These are phyloP conservation scores for Yamagishiella unicocca DNA, from an alignment of 139 green algal genomes.

Conservation along the genomic window DNA sequence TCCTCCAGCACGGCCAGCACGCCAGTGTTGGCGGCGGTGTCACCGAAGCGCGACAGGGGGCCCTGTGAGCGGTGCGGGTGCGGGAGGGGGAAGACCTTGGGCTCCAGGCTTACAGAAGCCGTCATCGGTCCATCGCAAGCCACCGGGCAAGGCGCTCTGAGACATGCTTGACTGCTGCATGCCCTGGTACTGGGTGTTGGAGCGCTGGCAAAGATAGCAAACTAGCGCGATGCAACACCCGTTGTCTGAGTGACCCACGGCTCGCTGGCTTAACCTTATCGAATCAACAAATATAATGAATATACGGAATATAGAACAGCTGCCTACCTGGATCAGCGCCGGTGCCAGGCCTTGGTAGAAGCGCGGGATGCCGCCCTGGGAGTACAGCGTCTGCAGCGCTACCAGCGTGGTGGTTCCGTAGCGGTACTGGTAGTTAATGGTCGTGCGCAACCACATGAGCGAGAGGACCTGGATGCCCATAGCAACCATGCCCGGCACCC, in stretches of 20 bases:
- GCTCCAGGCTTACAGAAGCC: no score
- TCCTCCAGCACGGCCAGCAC: constrained; percentile 85
- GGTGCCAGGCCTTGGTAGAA: constrained; percentile 93
- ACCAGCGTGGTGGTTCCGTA: constrained; percentile 77
- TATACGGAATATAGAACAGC: no score
- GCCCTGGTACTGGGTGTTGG: no score
- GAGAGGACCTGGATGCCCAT: constrained; percentile 88
- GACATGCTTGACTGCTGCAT: no score
- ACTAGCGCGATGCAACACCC: no score
- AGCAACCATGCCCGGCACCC: constrained; percentile 84
- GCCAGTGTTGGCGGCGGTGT: constrained; percentile 95
- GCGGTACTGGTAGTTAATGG: constrained; percentile 93
- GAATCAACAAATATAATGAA: no score
- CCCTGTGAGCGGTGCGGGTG: constrained; percentile 61
- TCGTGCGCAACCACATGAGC: constrained; percentile 93
- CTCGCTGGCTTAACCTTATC: no score
- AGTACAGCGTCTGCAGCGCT: constrained; percentile 85
- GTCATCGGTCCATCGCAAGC: no score
- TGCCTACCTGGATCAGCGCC: constrained; percentile 87
- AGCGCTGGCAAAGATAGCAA: no score
- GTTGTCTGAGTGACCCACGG: no score
- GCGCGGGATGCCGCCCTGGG: constrained; percentile 87
- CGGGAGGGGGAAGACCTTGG: no score
- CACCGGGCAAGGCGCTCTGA: no score
- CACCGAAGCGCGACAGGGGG: constrained; percentile 91